Base-by-base conservation (phyloP, 202 grass and related monocot species). In the Schoenoplectus tabernaemontani region DNA sequence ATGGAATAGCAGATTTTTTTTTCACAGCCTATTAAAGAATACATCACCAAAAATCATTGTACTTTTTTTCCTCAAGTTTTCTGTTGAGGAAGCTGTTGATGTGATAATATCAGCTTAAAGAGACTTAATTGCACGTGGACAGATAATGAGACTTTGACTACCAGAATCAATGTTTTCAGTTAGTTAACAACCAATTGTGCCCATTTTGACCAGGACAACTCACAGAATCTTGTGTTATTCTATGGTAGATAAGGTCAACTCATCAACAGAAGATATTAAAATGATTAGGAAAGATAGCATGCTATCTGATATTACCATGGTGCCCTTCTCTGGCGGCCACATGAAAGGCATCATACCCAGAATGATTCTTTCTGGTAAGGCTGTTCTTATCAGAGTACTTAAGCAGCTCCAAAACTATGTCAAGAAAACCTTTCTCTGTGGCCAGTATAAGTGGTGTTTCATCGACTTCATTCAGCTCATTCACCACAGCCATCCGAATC, bases 381-480 rank as follows among this genome's bases (percentile, higher is more conserved):
- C 90, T 93, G 47, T 97, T 88, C 72, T 81, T 82, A 81, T 97
- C 83, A 1, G 93, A 89, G 88, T 93, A 88, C 24, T 93, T 89
- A 59, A 97, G 86, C 81, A 97, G 88, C 85, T 97, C 93, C 50
- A 91, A 38, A 74, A 97, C 93, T 74, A 97, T 89, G 51, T 97
- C 83, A 64, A 87, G 82, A 72, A 87, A 93, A 13, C 93, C 93
- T 70, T 84, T 91, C 88, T 85, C 87, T 1, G 88, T 88, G 0
- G 93, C 93, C 53, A 97, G 88, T 79, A 97, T 82, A 80, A 97
- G 69, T 20, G 93, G 85, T 4, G 88, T 93, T 53, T 93, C 90
- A 7, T 87, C 88, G 34, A 86, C 73, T 62, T 97, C 90, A 72
- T 97, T 97, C 85, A 85, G 11, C 61, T 97, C 93, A 72, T 93